Base-by-base conservation (phyloP, 1,284 basidiomycete species). In the Rhizoctonia solani region DNA sequence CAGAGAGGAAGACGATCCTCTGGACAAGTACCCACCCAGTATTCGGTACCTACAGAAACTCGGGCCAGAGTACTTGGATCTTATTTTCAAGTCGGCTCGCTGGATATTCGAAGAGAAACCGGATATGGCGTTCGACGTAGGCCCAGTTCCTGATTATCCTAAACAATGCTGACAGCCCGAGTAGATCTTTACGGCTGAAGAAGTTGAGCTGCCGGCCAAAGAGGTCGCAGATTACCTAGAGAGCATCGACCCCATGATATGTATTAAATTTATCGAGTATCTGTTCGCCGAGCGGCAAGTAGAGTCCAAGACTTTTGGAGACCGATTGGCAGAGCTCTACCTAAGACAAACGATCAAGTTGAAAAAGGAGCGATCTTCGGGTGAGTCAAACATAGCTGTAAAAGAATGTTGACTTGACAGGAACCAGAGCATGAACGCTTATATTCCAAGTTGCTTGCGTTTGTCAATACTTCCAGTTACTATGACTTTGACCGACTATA, bases 111-210 rank as follows among this genome's bases (percentile, higher is more conserved):
- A 89, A 42, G 81, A 85, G 44, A 85, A 95, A 72, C 78, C 81
- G 0, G 81, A 85, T 41, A 86, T 89, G 75, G 93, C 84, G 0
- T 87, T 96, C 69, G 84, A 93, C 78, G 90, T 93, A 73, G 67
- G 76, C 72, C 46, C 9, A 29, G 16, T 32, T 30, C 39, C 21
- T 14, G 21, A 19, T 11, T 19, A 47, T 47, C 44, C 8, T 23
- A 8, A 19, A 9, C 21, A 47, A 47, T 47, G n/a, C n/a, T n/a
- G n/a, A 23, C 44, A 8, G 11, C 8, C 11, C 44, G 11, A 44
- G 14, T 73, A 96, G 89, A 93, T 99, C 56, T 99, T 99, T 75
- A 94, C 89, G 0, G 95, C 94, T 0, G 96, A 98, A 74, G 93
- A 96, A 69, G 90, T 90, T 1, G 92, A 95, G 59, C 82, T 97